Evolutionary conservation across 202 grass and related monocot genomes (phyloP), one percentile per base, ranked within the genome.

Genomic region (Setaria italica): DNA sequence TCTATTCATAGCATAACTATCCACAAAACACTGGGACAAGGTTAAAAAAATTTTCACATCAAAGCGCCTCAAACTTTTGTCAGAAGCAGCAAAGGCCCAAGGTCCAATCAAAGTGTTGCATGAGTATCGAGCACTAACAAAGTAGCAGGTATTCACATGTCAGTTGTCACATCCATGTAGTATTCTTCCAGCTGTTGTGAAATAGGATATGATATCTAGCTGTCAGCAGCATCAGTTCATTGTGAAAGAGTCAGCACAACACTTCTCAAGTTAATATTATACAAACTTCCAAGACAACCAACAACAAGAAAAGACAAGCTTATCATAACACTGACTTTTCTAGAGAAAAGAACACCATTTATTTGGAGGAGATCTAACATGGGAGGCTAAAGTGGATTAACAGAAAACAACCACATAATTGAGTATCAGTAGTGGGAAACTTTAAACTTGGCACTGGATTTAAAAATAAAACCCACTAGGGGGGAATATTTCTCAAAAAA

Each of bases 71-170:
- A 19, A 48, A 71, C 63, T 57, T 67, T 70, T 85, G 19, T 55
- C 0, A 47, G n/a, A 62, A 83, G 68, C 20, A 75, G 34, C 9
- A 54, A 63, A 64, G 13, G 70, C 74, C 17, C 60, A 70, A 41
- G 39, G 39, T 41, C 39, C 39, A 47, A 68, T 75, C 35, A 65
- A 63, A 86, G 9, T 72, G 54, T 60, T 59, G 32, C 30, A 73
- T 49, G 6, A 80, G 65, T 60, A 63, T 41, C 64, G 37, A 90
- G 46, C 35, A 81, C 37, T 59, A 66, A 32, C 11, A 62, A 71
- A 87, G 81, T 64, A 87, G 10, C 39, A 76, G 35, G 64, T 47
- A 66, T 68, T 76, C 37, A 9, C 76, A 71, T 82, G 67, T 33
- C 25, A 25, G 25, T 25, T 25, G 25, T 25, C 71, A 60, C 58